Percentiles rank a stretch among this genome's conserved stretches.
These are phyloP conservation scores for Suillus occidentalis DNA, from an alignment of 768 basidiomycete species.

Conservation along the genomic window DNA sequence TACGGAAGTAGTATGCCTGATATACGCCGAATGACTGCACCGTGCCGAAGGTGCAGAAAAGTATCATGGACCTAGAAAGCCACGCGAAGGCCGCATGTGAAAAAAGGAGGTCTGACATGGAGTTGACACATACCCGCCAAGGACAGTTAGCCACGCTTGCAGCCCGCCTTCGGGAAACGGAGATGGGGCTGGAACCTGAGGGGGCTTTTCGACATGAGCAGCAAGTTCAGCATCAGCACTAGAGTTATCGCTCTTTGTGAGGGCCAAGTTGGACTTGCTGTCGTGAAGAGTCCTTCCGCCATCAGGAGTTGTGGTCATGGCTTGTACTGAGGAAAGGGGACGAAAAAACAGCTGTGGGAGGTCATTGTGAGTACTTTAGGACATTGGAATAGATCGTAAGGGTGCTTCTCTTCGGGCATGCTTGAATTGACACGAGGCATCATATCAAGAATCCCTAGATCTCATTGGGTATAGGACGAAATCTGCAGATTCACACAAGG, in stretches of 20 bases:
- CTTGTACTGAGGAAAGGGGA: slow-evolving; percentile 4
- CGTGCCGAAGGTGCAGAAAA: slow-evolving; percentile 50
- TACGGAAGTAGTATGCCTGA: slow-evolving; percentile 53
- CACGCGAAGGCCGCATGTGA: background rate
- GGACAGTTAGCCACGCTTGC: slow-evolving; percentile 45
- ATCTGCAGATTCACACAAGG: background rate
- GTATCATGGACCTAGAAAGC: slow-evolving; percentile 36
- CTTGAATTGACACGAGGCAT: slow-evolving; percentile 8
- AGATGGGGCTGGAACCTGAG: slow-evolving; percentile 5
- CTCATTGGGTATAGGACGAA: slow-evolving; percentile 1
- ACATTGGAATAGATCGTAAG: slow-evolving; percentile 2
- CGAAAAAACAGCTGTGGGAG: background rate
- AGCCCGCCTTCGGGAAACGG: slow-evolving; percentile 46
- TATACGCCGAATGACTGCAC: slow-evolving; percentile 51
- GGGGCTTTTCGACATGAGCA: background rate
- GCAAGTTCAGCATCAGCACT: background rate
- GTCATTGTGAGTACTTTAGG: slow-evolving; percentile 14
- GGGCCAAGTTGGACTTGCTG: slow-evolving; percentile 5
- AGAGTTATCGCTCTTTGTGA: slow-evolving; percentile 4
- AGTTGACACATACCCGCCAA: slow-evolving; percentile 41
- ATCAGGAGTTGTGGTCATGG: slow-evolving; percentile 11
- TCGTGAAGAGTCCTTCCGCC: background rate
- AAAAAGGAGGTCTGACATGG: background rate
- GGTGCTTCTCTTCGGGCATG: slow-evolving; percentile 15
- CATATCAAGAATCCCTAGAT: background rate